These are phyloP conservation scores for Pleurostoma richardsiae DNA, from an alignment of 2,329 filamentous ascomycete genomes.

Conservation along the genomic window DNA sequence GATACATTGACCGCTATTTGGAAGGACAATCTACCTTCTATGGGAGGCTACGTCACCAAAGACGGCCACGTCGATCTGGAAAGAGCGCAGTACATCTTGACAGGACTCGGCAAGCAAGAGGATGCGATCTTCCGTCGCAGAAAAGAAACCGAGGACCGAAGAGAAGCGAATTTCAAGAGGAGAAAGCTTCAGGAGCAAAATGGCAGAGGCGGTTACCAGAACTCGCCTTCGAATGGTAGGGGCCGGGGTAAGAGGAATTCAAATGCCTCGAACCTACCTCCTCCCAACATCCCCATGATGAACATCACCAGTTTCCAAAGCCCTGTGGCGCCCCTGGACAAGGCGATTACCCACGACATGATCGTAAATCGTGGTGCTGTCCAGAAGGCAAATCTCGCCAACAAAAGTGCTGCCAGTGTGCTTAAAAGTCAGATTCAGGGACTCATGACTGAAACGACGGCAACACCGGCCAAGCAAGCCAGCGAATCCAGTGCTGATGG, in stretches of 20 bases:
- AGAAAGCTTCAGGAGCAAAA: conserved; percentile 64
- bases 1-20: conserved; percentile 96
- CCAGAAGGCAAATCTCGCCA: conserved; percentile 70
- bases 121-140: conserved; percentile 87
- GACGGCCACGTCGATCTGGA: conserved; percentile 88
- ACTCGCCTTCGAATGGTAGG: conserved; percentile 16
- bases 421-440: conserved; percentile 74
- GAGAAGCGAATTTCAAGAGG: conserved; percentile 73
- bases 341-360: conserved; percentile 77
- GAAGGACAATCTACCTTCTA: conserved; percentile 83
- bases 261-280: conserved; percentile 9
- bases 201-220: conserved; percentile 16
- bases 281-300: conserved; percentile 16
- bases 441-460: conserved; percentile 19
- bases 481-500: conserved; percentile 6
- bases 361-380: conserved; percentile 68
- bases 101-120: conserved; percentile 87
- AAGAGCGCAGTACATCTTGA: conserved; percentile 80
- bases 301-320: conserved; percentile 46
- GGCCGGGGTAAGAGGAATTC: conserved; percentile 2
- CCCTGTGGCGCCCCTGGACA: conserved; percentile 32
- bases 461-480: conserved; percentile 1
- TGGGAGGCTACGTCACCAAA: conserved; percentile 95
- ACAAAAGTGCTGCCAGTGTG: conserved; percentile 89
- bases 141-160: conserved; percentile 78